A percentile compares a stretch with the other conserved stretches of the same genome.
phyloP scores from a whole-genome alignment of 345 rosid genomes.

The Populus euphratica region DNA sequence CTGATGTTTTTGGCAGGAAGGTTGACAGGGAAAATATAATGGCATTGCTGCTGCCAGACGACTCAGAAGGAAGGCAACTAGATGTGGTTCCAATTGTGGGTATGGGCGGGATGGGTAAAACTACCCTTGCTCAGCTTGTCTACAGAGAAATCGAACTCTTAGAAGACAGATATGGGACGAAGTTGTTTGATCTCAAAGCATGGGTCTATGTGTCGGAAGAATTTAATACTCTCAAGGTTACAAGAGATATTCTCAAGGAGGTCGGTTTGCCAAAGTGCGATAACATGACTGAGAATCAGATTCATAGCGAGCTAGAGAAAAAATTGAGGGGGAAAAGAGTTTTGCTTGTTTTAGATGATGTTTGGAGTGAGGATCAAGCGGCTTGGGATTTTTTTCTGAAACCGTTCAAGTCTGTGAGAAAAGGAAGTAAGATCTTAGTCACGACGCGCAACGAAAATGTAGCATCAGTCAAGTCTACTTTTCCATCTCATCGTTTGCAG shows the following conservation, averaged over 20 bases:
- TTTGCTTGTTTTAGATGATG: not conserved
- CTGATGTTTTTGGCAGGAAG: slow-evolving; percentile 21
- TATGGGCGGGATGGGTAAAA: not conserved
- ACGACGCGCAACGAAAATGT: not conserved
- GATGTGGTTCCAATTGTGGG: slow-evolving; percentile 24
- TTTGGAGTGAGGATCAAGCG: not conserved
- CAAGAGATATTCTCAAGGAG: not conserved
- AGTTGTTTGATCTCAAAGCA: not conserved
- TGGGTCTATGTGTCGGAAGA: not conserved
- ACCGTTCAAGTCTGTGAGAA: not conserved
- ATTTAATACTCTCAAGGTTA: not conserved
- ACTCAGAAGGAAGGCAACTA: not conserved
- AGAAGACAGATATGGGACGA: not conserved
- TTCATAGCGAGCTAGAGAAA: not conserved
- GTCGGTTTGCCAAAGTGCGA: not conserved
- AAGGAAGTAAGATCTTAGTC: not conserved
- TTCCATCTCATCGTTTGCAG: not conserved
- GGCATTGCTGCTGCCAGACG: not conserved
- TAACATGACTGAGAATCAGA: not conserved
- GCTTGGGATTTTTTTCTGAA: not conserved
- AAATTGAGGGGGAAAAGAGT: not conserved
- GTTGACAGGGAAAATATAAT: slow-evolving; percentile 1
- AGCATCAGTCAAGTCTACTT: not conserved
- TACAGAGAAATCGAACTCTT: not conserved
- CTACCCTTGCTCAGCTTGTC: not conserved